Percentiles rank a stretch among this genome's conserved stretches.
Conservation (phyloP, 768 basidiomycete species). For the Mycena albidolilacea region DNA sequence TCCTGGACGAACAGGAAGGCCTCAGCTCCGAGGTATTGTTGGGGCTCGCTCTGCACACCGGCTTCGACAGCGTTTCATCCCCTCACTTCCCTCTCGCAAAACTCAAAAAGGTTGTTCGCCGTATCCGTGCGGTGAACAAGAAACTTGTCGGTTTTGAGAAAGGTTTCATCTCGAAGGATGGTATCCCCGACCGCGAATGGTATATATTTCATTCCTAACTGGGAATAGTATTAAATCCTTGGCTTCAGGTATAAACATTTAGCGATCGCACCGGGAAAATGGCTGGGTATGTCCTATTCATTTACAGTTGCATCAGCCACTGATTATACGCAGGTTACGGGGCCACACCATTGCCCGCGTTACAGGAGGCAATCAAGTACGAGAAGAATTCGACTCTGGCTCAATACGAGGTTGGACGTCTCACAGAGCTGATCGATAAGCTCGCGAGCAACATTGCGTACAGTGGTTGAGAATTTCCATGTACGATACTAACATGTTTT, state of each 20-base stretch:
- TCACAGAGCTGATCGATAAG: slow-evolving; percentile 67
- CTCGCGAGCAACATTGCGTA: slow-evolving; percentile 58
- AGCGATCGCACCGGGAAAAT: slow-evolving; percentile 89
- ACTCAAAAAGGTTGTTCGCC: slow-evolving; percentile 71
- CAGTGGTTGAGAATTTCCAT: slow-evolving; percentile 1
- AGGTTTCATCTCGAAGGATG: slow-evolving; percentile 84
- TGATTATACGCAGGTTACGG: slow-evolving; percentile 72
- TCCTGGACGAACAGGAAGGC: slow-evolving; percentile 44
- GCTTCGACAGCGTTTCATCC: slow-evolving; percentile 15
- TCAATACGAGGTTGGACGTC: slow-evolving; percentile 70
- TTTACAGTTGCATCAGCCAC: not conserved
- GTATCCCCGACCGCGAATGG: slow-evolving; percentile 88
- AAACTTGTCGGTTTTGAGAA: slow-evolving; percentile 82
- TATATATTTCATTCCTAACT: slow-evolving; percentile 45
- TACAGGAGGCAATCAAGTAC: slow-evolving; percentile 82
- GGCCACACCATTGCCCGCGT: slow-evolving; percentile 85
- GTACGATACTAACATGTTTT: not conserved
- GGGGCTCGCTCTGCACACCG: slow-evolving; percentile 28
- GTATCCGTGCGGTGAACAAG: slow-evolving; percentile 72
- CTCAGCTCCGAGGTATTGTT: slow-evolving; percentile 17
- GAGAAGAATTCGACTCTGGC: slow-evolving; percentile 77
- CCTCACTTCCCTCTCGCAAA: slow-evolving; percentile 53
- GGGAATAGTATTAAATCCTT: no score
- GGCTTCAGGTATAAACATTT: slow-evolving; percentile 68
- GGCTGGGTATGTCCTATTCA: slow-evolving; percentile 70